Evolutionary conservation across 169 alveolate genomes (phyloP).

Genomic region (Perkinsus olseni): DNA sequence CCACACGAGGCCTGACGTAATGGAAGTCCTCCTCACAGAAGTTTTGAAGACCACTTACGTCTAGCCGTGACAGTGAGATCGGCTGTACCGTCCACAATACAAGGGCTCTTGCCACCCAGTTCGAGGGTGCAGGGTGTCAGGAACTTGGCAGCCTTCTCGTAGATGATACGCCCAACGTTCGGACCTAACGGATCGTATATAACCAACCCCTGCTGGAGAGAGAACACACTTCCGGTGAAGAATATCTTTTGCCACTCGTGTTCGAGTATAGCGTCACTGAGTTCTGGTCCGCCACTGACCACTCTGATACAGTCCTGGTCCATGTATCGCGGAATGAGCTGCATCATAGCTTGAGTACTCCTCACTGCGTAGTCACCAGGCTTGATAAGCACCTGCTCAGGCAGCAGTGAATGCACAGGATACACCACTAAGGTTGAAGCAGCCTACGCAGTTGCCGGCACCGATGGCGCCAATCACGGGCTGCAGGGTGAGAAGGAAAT

Average conservation of each 20-base stretch:
- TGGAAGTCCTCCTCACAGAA: background rate
- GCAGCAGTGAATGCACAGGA: background rate
- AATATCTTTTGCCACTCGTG: constrained; percentile 60
- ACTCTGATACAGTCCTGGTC: constrained; percentile 39
- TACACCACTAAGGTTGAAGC: background rate
- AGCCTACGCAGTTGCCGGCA: constrained; percentile 59
- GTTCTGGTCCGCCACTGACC: constrained; percentile 59
- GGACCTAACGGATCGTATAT: constrained; percentile 29
- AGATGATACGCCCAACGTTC: constrained; percentile 68
- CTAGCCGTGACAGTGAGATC: constrained; percentile 51
- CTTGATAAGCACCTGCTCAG: constrained; percentile 29
- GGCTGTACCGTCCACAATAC: constrained; percentile 58
- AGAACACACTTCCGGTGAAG: constrained; percentile 59
- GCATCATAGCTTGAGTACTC: constrained; percentile 47
- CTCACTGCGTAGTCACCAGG: constrained; percentile 66
- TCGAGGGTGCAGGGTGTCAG: constrained; percentile 67
- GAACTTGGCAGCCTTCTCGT: constrained; percentile 65
- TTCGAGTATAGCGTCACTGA: constrained; percentile 47
- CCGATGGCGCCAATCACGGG: constrained; percentile 62
- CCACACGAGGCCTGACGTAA: constrained; percentile 18
- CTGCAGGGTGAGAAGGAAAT: constrained; percentile 45
- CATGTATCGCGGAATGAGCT: constrained; percentile 38
- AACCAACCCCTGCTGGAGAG: too few species aligned
- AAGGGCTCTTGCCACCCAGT: constrained; percentile 78
- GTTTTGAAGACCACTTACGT: constrained; percentile 19